Evolutionary conservation across 306 rosid species (phyloP).

Genomic region (Carpinus viminea): DNA sequence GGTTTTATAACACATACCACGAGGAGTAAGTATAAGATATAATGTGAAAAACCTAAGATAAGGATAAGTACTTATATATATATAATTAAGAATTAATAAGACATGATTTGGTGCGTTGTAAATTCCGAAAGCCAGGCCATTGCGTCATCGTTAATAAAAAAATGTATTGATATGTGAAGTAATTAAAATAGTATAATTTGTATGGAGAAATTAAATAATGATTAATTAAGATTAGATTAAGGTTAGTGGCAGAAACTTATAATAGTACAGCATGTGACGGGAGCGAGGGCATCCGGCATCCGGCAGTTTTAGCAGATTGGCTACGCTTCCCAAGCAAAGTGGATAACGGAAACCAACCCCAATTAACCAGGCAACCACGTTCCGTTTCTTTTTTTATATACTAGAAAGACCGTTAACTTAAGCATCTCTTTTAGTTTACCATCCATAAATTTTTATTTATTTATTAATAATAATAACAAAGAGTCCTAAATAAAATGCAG

Average conservation of each 20-base stretch:
- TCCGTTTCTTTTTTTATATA: conserved; percentile 15
- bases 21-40: conserved; percentile 30
- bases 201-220: conserved; percentile 17
- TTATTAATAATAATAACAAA: no score
- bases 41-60: conserved; percentile 3
- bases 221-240: background rate
- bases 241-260: background rate
- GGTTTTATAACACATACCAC: background rate
- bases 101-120: background rate
- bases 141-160: conserved; percentile 24
- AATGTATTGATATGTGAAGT: conserved; percentile 10
- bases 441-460: background rate
- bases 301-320: conserved; percentile 46
- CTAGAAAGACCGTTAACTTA: conserved; percentile 2
- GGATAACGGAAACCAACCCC: conserved; percentile 19
- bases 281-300: conserved; percentile 22
- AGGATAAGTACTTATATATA: background rate
- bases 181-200: conserved; percentile 3
- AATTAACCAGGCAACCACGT: background rate
- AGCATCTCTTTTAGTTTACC: no score
- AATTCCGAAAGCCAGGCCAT: conserved; percentile 7
- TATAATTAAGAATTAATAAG: background rate
- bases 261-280: conserved; percentile 41
- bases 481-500: background rate
- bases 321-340: conserved; percentile 52